These are phyloP conservation scores for Trichoderma sp. DNA, from an alignment of 2,329 filamentous ascomycete genomes.

Conservation along the genomic window DNA sequence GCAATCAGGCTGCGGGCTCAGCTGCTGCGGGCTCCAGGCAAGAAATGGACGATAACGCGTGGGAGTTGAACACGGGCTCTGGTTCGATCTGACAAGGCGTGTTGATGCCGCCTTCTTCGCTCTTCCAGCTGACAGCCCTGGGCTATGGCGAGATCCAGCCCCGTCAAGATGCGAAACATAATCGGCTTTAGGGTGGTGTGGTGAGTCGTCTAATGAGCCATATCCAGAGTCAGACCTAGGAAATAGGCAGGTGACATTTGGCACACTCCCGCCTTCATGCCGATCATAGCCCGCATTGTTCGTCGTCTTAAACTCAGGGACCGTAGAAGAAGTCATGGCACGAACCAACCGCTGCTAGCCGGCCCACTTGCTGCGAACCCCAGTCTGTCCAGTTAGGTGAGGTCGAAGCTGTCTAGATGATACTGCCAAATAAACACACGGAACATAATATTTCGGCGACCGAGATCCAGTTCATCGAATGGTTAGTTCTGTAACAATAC, in stretches of 20 bases:
- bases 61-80: neutral
- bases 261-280: neutral
- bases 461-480: neutral
- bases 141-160: slow-evolving; percentile 14
- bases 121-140: neutral
- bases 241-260: slow-evolving; percentile 7
- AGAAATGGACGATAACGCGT: neutral
- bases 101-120: neutral
- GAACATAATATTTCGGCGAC: neutral
- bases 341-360: neutral
- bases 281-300: slow-evolving; percentile 7
- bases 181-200: neutral
- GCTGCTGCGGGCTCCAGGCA: slow-evolving; percentile 15
- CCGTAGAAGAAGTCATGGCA: slow-evolving; percentile 16
- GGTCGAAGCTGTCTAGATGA: neutral
- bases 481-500: slow-evolving; percentile 5
- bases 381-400: neutral
- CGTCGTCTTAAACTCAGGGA: neutral
- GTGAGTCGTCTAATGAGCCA: slow-evolving; percentile 28
- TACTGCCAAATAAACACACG: neutral
- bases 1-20: neutral
- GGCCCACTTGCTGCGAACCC: neutral
- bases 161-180: slow-evolving; percentile 13
- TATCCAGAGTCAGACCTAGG: slow-evolving; percentile 36
- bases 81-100: neutral